Evolutionary conservation across 2,329 filamentous ascomycete genomes (phyloP).

Genomic region (Hypoxylon sp.): DNA sequence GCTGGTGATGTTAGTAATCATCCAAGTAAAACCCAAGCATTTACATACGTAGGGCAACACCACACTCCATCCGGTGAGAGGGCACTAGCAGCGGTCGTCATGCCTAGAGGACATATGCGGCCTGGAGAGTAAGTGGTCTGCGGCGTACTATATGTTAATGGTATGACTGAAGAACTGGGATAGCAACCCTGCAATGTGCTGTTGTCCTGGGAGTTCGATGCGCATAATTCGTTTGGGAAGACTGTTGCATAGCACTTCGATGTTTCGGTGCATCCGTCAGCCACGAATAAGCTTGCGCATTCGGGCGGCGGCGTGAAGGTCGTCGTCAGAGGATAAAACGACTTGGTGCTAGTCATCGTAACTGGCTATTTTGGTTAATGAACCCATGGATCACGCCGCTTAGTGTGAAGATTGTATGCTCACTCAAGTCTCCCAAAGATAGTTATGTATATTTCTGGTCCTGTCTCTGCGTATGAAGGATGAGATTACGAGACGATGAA

Average conservation of each 20-base stretch:
- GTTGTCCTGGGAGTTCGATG: neutral
- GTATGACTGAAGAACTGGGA: neutral
- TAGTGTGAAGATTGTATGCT: no score
- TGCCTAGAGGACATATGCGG: constrained; percentile 15
- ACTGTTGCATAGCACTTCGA: neutral
- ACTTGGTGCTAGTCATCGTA: neutral
- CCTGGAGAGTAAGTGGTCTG: constrained; percentile 16
- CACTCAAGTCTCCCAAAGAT: no score
- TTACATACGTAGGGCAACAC: constrained; percentile 28
- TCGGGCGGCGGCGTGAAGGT: constrained; percentile 17
- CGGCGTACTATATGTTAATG: neutral
- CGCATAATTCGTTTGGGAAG: neutral
- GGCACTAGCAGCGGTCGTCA: constrained; percentile 26
- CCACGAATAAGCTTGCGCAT: neutral
- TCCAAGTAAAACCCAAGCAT: neutral
- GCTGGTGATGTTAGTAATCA: neutral
- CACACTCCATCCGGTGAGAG: constrained; percentile 21
- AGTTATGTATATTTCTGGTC: no score
- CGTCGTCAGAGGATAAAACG: constrained; percentile 20
- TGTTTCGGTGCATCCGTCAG: neutral
- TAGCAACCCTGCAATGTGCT: constrained; percentile 3
- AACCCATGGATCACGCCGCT: no score
- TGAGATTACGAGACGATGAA: no score
- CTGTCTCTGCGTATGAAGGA: no score
- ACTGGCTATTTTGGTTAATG: neutral